phyloP scores from a whole-genome alignment of 2,329 filamentous ascomycete genomes.

The Penicillium rolfsii region DNA sequence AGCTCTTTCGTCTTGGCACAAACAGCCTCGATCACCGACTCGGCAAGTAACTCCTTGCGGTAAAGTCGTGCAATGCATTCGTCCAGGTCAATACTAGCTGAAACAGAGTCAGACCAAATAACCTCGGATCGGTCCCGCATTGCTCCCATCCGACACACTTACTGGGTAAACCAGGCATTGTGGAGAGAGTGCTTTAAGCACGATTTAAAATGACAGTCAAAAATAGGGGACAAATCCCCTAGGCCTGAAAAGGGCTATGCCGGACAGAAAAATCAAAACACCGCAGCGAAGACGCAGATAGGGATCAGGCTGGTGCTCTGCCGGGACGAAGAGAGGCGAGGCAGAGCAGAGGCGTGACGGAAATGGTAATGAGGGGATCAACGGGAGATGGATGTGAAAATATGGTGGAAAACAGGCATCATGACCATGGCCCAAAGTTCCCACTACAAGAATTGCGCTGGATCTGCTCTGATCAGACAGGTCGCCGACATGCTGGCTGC shows the following conservation, averaged over 20 bases:
- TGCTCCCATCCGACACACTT: slow-evolving; percentile 23
- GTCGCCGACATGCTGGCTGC: not conserved
- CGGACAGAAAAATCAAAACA: not conserved
- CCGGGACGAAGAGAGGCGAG: slow-evolving; percentile 12
- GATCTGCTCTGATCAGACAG: slow-evolving; percentile 1
- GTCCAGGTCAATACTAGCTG: slow-evolving; percentile 95
- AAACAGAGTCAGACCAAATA: slow-evolving; percentile 17
- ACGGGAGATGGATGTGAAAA: slow-evolving; percentile 11
- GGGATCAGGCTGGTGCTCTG: slow-evolving; percentile 7
- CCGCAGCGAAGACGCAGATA: not conserved
- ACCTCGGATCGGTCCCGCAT: not conserved
- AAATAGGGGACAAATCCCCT: not conserved
- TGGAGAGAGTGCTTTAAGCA: slow-evolving; percentile 15
- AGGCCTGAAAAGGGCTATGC: not conserved
- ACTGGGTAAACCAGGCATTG: slow-evolving; percentile 53
- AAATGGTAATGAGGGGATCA: slow-evolving; percentile 5
- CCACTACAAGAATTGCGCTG: slow-evolving; percentile 12
- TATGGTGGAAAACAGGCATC: slow-evolving; percentile 17
- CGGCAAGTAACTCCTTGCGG: slow-evolving; percentile 93
- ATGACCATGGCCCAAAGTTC: slow-evolving; percentile 16
- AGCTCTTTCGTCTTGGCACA: slow-evolving; percentile 99
- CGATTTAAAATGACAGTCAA: not conserved
- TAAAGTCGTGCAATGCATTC: slow-evolving; percentile 97
- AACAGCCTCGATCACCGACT: slow-evolving; percentile 98
- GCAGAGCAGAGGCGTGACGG: slow-evolving; percentile 13